phyloP scores from a whole-genome alignment of 495 filamentous ascomycete species.

The Cercophora scortea region DNA sequence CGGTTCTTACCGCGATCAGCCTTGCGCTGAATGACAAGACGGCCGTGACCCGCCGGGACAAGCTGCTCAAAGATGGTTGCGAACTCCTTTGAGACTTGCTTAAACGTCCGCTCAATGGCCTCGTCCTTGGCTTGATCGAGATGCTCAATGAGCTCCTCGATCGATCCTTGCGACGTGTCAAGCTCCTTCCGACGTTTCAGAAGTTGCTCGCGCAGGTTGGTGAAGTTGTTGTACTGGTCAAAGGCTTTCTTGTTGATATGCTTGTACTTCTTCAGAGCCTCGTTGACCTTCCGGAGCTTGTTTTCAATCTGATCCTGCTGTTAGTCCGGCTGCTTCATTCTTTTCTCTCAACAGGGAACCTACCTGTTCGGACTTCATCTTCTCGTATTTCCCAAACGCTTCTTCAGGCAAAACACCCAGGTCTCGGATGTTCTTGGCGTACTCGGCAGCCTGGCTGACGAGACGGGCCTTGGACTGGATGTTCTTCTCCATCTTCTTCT shows the following conservation, averaged over 20 bases:
- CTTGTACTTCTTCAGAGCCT: constrained; percentile 88
- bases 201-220: constrained; percentile 77
- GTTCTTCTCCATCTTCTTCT: constrained; percentile 87
- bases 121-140: constrained; percentile 95
- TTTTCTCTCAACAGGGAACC: constrained; percentile 4
- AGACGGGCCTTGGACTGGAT: constrained; percentile 78
- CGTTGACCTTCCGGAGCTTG: constrained; percentile 86
- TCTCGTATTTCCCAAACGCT: constrained; percentile 85
- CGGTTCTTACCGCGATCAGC: constrained; percentile 58
- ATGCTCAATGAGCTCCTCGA: constrained; percentile 83
- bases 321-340: constrained; percentile 11
- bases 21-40: constrained; percentile 88
- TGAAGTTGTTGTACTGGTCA: constrained; percentile 97
- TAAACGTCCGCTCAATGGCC: constrained; percentile 94
- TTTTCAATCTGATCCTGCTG: constrained; percentile 53
- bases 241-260: constrained; percentile 99
- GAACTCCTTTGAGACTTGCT: constrained; percentile 91
- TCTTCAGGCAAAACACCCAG: constrained; percentile 91
- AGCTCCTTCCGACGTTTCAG: constrained; percentile 77
- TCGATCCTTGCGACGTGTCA: constrained; percentile 71
- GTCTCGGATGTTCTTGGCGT: constrained; percentile 80
- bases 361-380: constrained; percentile 65
- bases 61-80: constrained; percentile 87
- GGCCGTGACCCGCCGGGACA: constrained; percentile 86
- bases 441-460: constrained; percentile 66